phyloP scores from a whole-genome alignment of 164 flowering plant species.

The Stephania cephalantha region DNA sequence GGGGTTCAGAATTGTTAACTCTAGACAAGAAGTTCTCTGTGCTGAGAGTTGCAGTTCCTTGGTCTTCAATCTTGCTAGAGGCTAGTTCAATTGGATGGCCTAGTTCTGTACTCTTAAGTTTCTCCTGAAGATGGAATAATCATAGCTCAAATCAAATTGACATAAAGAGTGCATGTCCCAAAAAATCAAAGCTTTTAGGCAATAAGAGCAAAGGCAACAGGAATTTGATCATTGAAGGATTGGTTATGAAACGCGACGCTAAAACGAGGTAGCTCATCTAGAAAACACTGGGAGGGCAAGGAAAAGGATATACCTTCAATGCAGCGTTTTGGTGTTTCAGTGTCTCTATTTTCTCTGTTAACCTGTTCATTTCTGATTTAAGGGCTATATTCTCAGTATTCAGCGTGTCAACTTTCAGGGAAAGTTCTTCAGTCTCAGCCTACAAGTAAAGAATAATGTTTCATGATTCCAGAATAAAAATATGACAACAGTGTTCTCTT shows the following conservation, averaged over 20 bases:
- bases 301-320: slow-evolving; percentile 43
- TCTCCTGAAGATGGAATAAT: slow-evolving; percentile 41
- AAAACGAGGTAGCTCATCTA: neutral
- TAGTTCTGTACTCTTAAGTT: slow-evolving; percentile 34
- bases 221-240: neutral
- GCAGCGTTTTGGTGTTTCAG: slow-evolving; percentile 58
- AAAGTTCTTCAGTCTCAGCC: slow-evolving; percentile 91
- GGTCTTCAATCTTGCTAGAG: slow-evolving; percentile 24
- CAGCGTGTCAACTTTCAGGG: slow-evolving; percentile 58
- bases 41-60: slow-evolving; percentile 27
- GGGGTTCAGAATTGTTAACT: slow-evolving; percentile 51
- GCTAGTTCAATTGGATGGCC: slow-evolving; percentile 25
- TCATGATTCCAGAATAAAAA: neutral
- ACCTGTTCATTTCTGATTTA: slow-evolving; percentile 52
- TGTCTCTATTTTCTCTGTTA: slow-evolving; percentile 53
- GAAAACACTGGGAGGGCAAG: neutral
- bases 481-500: neutral
- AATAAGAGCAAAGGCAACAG: neutral
- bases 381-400: slow-evolving; percentile 62
- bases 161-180: neutral
- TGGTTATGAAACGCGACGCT: neutral
- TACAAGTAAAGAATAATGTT: slow-evolving; percentile 17
- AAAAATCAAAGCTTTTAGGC: neutral
- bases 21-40: slow-evolving; percentile 71
- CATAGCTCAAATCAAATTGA: neutral